These are phyloP conservation scores for Colletotrichum limetticola DNA, from an alignment of 2,329 filamentous ascomycete species.

Conservation along the genomic window DNA sequence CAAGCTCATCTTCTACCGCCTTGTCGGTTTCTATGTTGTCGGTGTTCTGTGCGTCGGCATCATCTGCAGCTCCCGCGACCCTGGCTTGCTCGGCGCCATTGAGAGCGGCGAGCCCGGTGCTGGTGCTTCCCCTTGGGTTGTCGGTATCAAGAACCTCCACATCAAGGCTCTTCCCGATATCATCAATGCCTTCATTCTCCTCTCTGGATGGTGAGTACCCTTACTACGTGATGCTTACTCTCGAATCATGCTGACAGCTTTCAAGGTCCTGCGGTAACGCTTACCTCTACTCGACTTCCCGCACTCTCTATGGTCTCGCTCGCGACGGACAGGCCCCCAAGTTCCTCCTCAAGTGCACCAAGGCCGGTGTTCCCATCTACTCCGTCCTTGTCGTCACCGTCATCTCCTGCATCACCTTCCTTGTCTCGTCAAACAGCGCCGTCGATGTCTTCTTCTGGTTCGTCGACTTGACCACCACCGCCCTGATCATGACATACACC, in stretches of 20 bases:
- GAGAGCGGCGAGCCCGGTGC: slow-evolving; percentile 56
- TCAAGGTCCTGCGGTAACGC: slow-evolving; percentile 58
- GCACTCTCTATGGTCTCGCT: slow-evolving; percentile 62
- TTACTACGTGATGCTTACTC: too few species aligned
- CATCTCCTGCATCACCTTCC: slow-evolving; percentile 49
- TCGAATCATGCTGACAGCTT: neutral
- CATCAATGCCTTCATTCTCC: slow-evolving; percentile 60
- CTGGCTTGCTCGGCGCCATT: slow-evolving; percentile 64
- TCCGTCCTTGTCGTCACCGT: slow-evolving; percentile 45
- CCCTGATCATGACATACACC: slow-evolving; percentile 68
- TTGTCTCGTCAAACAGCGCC: slow-evolving; percentile 50
- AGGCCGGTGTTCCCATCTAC: slow-evolving; percentile 56
- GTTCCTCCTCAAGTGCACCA: slow-evolving; percentile 51
- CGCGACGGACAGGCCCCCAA: slow-evolving; percentile 59
- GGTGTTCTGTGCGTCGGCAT: slow-evolving; percentile 69
- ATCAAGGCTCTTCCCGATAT: slow-evolving; percentile 65
- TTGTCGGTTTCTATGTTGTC: slow-evolving; percentile 78
- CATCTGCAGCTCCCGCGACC: slow-evolving; percentile 67
- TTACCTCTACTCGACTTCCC: slow-evolving; percentile 62
- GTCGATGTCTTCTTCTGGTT: slow-evolving; percentile 53
- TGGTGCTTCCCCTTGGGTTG: slow-evolving; percentile 64
- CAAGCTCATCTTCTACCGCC: slow-evolving; percentile 79
- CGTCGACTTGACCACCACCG: slow-evolving; percentile 66
- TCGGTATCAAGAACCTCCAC: slow-evolving; percentile 64
- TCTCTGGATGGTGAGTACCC: slow-evolving; percentile 37